Evolutionary conservation across 2,329 filamentous ascomycete species (phyloP).

Genomic region (Didymosphaeria variabile): DNA sequence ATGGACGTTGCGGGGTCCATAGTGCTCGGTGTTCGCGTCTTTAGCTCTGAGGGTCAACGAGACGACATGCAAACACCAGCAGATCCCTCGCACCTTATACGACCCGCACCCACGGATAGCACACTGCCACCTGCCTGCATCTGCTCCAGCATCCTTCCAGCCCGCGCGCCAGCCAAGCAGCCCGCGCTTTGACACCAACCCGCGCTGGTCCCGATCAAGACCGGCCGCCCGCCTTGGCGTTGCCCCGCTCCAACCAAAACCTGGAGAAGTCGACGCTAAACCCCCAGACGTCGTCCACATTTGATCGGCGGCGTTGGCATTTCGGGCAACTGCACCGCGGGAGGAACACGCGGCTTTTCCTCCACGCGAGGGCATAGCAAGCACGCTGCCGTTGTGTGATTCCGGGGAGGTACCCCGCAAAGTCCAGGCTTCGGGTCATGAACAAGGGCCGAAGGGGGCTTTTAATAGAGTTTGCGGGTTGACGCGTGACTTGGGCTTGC

Average conservation of each 20-base stretch:
- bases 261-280: conserved; percentile 9
- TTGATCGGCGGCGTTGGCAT: neutral
- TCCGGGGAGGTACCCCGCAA: conserved; percentile 10
- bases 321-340: conserved; percentile 3
- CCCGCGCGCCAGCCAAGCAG: neutral
- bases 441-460: neutral
- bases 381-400: conserved; percentile 6
- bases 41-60: neutral
- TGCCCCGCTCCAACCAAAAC: conserved; percentile 11
- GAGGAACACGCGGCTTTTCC: neutral
- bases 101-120: neutral
- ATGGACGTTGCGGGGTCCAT: neutral
- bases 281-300: neutral
- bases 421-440: neutral
- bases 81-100: neutral
- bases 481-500: neutral
- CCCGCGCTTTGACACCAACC: neutral
- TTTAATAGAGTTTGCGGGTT: neutral
- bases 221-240: neutral
- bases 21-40: conserved; percentile 7
- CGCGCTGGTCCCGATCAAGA: neutral
- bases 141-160: neutral
- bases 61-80: neutral
- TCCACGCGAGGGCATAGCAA: neutral
- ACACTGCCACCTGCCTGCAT: neutral